Percentiles rank a stretch among this genome's conserved stretches.
These are phyloP conservation scores for Hanseniaspora gamundiae DNA, from an alignment of 1,139 yeast species.

Conservation along the genomic window DNA sequence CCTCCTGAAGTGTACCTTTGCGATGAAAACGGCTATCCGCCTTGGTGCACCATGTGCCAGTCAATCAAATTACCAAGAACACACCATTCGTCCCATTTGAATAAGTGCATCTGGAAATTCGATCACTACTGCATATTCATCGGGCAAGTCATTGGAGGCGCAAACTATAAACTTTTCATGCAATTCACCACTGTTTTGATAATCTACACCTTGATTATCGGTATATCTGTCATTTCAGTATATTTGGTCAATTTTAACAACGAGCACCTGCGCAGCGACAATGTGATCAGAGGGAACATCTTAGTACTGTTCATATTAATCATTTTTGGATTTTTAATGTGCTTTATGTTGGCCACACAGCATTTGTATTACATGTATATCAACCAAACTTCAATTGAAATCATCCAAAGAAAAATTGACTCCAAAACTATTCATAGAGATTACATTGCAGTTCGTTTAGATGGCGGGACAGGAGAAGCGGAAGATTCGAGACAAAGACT, in stretches of 20 bases:
- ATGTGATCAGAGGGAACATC: constrained; percentile 33
- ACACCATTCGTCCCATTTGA: constrained; percentile 40
- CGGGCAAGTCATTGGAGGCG: constrained; percentile 45
- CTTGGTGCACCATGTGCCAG: constrained; percentile 44
- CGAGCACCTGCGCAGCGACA: constrained; percentile 16
- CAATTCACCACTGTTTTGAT: constrained; percentile 33
- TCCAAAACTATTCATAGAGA: constrained; percentile 2
- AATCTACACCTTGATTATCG: constrained; percentile 24
- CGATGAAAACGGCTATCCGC: constrained; percentile 48
- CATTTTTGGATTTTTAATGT: constrained; percentile 34
- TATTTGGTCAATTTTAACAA: constrained; percentile 23
- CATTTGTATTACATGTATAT: constrained; percentile 30
- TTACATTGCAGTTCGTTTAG: constrained; percentile 3
- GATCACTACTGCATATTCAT: constrained; percentile 63
- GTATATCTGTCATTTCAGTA: constrained; percentile 24
- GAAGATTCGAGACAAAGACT: too few species aligned
- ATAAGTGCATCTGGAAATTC: constrained; percentile 40
- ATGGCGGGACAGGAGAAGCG: neutral
- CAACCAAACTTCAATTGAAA: constrained; percentile 37
- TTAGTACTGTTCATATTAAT: constrained; percentile 32
- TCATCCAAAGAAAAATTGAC: constrained; percentile 16
- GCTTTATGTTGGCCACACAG: constrained; percentile 27
- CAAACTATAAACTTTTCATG: constrained; percentile 42
- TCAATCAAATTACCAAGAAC: constrained; percentile 43
- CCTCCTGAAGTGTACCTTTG: constrained; percentile 46